Evolutionary conservation across 2,329 filamentous ascomycete species (phyloP).

Genomic region (Metarhizium brunneum): DNA sequence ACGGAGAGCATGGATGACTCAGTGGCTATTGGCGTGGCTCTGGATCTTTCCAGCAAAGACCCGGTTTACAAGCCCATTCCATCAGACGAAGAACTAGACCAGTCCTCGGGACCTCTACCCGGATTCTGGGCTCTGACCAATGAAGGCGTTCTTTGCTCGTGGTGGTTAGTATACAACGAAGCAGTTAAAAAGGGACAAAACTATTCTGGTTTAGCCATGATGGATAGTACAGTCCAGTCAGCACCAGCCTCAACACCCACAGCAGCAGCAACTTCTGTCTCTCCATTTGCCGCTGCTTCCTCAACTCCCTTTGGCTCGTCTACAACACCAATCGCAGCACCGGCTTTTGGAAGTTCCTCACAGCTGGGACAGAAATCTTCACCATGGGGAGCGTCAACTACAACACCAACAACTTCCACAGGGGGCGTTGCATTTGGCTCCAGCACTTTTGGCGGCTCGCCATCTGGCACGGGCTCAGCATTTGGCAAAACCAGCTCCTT

Average conservation of each 20-base stretch:
- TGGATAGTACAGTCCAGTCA: conserved; percentile 25
- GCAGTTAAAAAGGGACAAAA: conserved; percentile 66
- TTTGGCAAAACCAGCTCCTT: conserved; percentile 40
- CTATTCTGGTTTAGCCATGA: conserved; percentile 59
- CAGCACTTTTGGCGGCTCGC: conserved; percentile 30
- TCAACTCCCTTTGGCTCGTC: conserved; percentile 33
- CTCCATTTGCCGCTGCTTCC: conserved; percentile 19
- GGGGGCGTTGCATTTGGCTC: conserved; percentile 34
- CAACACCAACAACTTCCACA: conserved; percentile 19
- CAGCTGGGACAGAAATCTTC: conserved; percentile 42
- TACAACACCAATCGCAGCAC: conserved; percentile 20
- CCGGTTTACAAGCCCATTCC: conserved; percentile 71
- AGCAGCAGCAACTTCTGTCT: conserved; percentile 19
- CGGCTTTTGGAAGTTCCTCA: conserved; percentile 39
- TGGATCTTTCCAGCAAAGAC: conserved; percentile 79
- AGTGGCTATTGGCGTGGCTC: conserved; percentile 67
- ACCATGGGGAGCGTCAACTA: conserved; percentile 35
- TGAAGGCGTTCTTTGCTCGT: conserved; percentile 73
- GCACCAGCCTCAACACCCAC: conserved; percentile 19
- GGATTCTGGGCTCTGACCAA: conserved; percentile 80
- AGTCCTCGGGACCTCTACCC: conserved; percentile 73
- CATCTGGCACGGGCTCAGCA: conserved; percentile 29
- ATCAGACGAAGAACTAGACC: conserved; percentile 64
- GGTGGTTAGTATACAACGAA: conserved; percentile 89
- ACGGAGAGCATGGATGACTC: conserved; percentile 51